Conservation (phyloP, 148 eudicot species). For the Selenicereus undatus region DNA sequence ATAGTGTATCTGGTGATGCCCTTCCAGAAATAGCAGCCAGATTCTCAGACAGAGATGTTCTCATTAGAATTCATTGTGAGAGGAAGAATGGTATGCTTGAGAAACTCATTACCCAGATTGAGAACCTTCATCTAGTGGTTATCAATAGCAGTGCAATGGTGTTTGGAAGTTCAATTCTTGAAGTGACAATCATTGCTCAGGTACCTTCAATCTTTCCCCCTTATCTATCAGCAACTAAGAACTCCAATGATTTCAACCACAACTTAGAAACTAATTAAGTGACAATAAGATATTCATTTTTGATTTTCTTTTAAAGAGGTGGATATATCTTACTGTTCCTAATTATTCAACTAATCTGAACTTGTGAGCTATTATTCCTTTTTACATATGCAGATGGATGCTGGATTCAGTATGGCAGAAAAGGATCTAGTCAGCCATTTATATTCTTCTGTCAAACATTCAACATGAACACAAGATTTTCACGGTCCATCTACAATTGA, state of each 20-base stretch:
- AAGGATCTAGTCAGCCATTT: constrained; percentile 55
- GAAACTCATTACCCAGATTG: constrained; percentile 44
- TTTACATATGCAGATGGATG: constrained; percentile 51
- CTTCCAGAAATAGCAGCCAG: constrained; percentile 61
- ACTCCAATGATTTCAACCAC: background rate
- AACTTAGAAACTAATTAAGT: background rate
- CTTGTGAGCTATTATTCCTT: background rate
- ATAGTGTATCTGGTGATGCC: constrained; percentile 19
- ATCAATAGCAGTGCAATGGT: constrained; percentile 44
- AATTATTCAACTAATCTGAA: background rate
- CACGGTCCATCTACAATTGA: background rate
- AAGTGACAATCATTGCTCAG: constrained; percentile 62
- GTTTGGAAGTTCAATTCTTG: constrained; percentile 52
- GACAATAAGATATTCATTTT: background rate
- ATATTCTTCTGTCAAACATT: constrained; percentile 32
- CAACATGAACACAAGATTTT: constrained; percentile 23
- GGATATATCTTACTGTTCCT: too few species aligned
- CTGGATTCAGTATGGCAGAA: constrained; percentile 38
- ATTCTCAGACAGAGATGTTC: constrained; percentile 50
- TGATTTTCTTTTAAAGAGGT: background rate
- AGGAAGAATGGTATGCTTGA: constrained; percentile 53
- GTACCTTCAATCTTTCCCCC: constrained; percentile 25
- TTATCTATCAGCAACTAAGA: background rate
- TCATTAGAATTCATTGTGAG: constrained; percentile 55
- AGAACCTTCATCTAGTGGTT: constrained; percentile 49